phyloP scores from a whole-genome alignment of 2,329 filamentous ascomycete species.

The Exophiala xenobiotica region DNA sequence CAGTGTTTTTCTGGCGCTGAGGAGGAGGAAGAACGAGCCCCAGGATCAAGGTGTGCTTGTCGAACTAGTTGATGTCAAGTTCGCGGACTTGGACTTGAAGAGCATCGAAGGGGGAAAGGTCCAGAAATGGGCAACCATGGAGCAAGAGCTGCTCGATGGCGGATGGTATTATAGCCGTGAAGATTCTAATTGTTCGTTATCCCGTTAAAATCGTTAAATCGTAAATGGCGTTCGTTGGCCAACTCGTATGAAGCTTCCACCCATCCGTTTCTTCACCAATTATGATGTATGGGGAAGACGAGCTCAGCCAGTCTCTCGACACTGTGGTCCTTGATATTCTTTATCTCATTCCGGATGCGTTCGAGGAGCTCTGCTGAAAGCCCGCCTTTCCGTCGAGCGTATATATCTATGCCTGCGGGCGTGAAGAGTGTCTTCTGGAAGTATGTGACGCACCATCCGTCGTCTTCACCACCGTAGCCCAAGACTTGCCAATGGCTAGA shows the following conservation, averaged over 20 bases:
- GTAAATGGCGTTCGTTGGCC: too few species aligned
- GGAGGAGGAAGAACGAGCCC: conserved; percentile 35
- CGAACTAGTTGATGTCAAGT: conserved; percentile 46
- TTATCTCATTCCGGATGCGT: conserved; percentile 57
- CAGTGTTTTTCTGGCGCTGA: conserved; percentile 58
- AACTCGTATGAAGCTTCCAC: not conserved
- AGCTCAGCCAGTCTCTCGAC: conserved; percentile 54
- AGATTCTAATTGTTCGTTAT: conserved; percentile 23
- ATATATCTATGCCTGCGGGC: conserved; percentile 76
- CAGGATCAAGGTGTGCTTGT: conserved; percentile 22
- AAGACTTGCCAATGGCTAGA: conserved; percentile 78
- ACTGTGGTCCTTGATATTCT: conserved; percentile 49
- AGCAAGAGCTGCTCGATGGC: conserved; percentile 61
- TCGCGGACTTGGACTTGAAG: conserved; percentile 79
- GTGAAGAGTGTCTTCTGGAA: conserved; percentile 83
- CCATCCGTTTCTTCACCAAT: conserved; percentile 27
- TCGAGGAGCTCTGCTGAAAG: conserved; percentile 58
- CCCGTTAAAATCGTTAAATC: conserved; percentile 4
- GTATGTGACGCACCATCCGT: conserved; percentile 74
- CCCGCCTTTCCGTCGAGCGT: conserved; percentile 63
- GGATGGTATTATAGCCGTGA: conserved; percentile 64
- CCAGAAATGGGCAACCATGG: conserved; percentile 65
- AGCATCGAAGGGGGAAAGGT: conserved; percentile 63
- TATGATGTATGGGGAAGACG: conserved; percentile 49
- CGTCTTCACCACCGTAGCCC: conserved; percentile 59